phyloP scores from a whole-genome alignment of 768 basidiomycete genomes.

The button mushroom (Agaricus bisporus) region DNA sequence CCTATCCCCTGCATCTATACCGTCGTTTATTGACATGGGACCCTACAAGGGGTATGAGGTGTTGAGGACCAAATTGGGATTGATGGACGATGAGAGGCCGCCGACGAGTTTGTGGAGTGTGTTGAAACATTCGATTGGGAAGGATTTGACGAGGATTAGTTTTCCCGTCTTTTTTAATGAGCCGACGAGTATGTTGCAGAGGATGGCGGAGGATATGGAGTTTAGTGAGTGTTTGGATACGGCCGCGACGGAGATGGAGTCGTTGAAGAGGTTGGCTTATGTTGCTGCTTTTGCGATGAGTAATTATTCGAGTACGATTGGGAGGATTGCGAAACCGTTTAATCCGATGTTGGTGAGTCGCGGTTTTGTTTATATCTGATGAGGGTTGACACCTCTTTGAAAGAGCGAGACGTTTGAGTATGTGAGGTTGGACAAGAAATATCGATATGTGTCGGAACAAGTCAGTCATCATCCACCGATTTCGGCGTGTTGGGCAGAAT shows the following conservation, averaged over 20 bases:
- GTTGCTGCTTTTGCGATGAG: conserved; percentile 98
- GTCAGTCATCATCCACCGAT: conserved; percentile 98
- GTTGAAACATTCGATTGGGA: conserved; percentile 91
- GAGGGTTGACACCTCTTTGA: no score
- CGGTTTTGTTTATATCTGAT: no score
- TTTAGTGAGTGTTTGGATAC: conserved; percentile 91
- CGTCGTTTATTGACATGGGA: conserved; percentile 17
- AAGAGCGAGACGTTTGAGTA: conserved; percentile 92
- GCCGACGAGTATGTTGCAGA: conserved; percentile 93
- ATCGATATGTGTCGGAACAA: conserved; percentile 93
- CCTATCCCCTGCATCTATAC: neutral
- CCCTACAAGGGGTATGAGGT: conserved; percentile 65
- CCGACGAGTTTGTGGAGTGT: conserved; percentile 92
- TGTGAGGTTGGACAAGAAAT: conserved; percentile 79
- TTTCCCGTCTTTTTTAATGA: conserved; percentile 94
- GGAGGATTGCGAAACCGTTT: conserved; percentile 95
- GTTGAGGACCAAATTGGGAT: conserved; percentile 51
- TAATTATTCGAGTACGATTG: conserved; percentile 95
- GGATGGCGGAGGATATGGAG: conserved; percentile 99
- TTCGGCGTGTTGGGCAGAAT: conserved; percentile 92
- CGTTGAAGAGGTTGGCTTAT: conserved; percentile 79
- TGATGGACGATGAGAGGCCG: conserved; percentile 65
- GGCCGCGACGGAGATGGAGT: conserved; percentile 70
- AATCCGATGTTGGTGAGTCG: conserved; percentile 94
- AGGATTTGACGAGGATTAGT: conserved; percentile 92